Evolutionary conservation across 148 eudicot species (phyloP).

Genomic region (Silene uniflora): DNA sequence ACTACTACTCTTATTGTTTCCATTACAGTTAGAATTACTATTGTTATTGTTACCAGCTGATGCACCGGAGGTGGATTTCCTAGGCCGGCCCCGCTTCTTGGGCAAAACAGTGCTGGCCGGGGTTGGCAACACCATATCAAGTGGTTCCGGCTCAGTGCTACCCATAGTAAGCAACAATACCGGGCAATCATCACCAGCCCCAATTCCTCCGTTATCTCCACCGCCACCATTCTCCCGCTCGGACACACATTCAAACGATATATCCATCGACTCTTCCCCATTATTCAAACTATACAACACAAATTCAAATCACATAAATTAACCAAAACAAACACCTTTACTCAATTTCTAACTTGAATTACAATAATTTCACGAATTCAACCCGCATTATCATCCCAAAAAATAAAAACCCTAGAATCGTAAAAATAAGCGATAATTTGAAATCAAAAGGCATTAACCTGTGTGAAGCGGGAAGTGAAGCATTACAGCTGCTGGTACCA

Average conservation of each 20-base stretch:
- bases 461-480: conserved; percentile 26
- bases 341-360: conserved; percentile 10
- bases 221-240: not conserved
- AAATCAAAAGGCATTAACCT: conserved; percentile 27
- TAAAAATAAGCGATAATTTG: too few species aligned
- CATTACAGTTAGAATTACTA: not conserved
- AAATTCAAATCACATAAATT: not conserved
- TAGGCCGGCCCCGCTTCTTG: conserved; percentile 37
- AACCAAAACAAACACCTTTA: not conserved
- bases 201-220: not conserved
- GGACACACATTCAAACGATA: conserved; percentile 23
- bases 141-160: conserved; percentile 15
- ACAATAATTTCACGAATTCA: not conserved
- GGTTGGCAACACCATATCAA: not conserved
- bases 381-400: not conserved
- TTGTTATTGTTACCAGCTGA: not conserved
- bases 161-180: not conserved
- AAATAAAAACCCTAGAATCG: conserved; percentile 15
- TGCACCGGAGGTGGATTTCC: conserved; percentile 4
- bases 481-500: not conserved
- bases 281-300: conserved; percentile 11
- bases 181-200: not conserved
- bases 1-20: not conserved
- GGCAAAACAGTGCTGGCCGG: not conserved
- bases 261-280: conserved; percentile 34